Conservation (phyloP, 2,329 filamentous ascomycete species). For the Xylariaceae sp. region DNA sequence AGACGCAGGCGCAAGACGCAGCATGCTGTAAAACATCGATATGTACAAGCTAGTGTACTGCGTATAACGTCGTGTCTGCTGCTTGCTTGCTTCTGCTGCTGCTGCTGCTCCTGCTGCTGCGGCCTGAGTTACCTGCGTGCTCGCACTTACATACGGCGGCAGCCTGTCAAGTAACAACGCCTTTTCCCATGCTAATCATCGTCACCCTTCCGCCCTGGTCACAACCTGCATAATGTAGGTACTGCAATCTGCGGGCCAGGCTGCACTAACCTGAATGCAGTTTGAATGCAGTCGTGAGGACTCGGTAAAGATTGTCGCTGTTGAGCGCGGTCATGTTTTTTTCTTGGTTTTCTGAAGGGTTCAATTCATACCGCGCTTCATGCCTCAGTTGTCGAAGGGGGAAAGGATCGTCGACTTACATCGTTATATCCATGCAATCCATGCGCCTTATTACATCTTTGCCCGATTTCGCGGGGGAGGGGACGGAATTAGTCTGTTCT, state of each 20-base stretch:
- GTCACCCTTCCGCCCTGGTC: not conserved
- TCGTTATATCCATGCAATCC: not conserved
- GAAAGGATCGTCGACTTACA: slow-evolving; percentile 14
- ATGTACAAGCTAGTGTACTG: not conserved
- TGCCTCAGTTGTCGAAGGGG: slow-evolving; percentile 10
- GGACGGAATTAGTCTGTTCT: no score
- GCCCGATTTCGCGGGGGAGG: no score
- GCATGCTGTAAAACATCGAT: not conserved
- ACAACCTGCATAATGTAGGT: not conserved
- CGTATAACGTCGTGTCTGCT: slow-evolving; percentile 6
- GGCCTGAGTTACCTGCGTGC: no score
- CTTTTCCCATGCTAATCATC: no score
- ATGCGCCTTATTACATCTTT: no score
- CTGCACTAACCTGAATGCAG: slow-evolving; percentile 2
- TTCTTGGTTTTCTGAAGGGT: not conserved
- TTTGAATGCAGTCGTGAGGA: slow-evolving; percentile 3
- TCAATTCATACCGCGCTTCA: not conserved
- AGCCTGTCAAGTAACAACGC: no score
- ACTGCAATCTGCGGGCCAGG: slow-evolving; percentile 5
- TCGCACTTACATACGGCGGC: no score
- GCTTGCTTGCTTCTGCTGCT: not conserved
- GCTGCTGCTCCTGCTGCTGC: no score
- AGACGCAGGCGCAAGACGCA: no score
- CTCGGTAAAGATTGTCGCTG: slow-evolving; percentile 13
- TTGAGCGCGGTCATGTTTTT: slow-evolving; percentile 4